Conservation (phyloP, 2,329 filamentous ascomycete genomes). For the Scedosporium dehoogii region DNA sequence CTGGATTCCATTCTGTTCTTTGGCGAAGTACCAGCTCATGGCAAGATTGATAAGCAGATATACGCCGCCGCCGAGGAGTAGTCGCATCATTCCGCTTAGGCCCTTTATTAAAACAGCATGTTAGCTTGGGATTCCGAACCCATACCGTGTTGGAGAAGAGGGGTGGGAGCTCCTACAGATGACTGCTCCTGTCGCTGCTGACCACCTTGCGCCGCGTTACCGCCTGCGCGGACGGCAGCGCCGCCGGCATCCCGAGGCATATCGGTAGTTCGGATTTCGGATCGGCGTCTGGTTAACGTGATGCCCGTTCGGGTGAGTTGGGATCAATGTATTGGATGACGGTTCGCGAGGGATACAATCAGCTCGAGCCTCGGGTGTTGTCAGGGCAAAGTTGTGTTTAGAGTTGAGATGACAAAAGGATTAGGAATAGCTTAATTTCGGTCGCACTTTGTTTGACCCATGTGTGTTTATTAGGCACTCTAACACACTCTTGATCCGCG, state of each 20-base stretch:
- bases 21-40: conserved; percentile 42
- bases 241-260: conserved; percentile 2
- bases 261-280: neutral
- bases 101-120: neutral
- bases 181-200: neutral
- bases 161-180: neutral
- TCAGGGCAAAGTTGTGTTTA: no score
- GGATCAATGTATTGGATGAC: neutral
- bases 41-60: conserved; percentile 51
- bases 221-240: conserved; percentile 6
- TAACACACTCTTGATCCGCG: no score
- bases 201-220: neutral
- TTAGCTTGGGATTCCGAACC: neutral
- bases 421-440: no score
- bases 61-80: conserved; percentile 42
- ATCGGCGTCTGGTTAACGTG: neutral
- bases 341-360: neutral
- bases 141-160: neutral
- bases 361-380: no score
- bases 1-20: conserved; percentile 35
- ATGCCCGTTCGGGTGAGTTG: neutral
- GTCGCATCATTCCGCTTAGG: conserved; percentile 21
- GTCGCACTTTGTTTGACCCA: no score
- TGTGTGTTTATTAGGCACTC: no score
- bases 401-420: no score